Base-by-base conservation (phyloP, 257 asterid species). In the Nyctanthes arbortristis region DNA sequence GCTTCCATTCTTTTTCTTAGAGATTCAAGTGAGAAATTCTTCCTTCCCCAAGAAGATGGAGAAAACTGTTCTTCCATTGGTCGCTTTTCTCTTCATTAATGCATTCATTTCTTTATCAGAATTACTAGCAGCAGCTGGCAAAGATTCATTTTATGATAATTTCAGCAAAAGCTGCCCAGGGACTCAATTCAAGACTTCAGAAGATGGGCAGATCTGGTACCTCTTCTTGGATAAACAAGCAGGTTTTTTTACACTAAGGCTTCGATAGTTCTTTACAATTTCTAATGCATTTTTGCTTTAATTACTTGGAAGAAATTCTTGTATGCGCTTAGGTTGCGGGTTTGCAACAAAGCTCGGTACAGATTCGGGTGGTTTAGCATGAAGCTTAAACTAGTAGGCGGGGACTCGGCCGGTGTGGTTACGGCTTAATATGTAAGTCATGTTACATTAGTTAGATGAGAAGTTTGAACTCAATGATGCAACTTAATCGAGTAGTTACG, bases 331-430 rank as follows among this genome's bases (percentile, higher is more conserved):
- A 92, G 98, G 97, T 4, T 93, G 98, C 63, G 98, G 98, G 57
- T 93, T 93, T 74, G 71, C 78, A 66, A 93, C 98, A 16, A 93
- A 85, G 75, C 75, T 90, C 82, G 72, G 7, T 93, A 91, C 80
- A 81, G 98, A 81, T 93, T 88, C 83, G 98, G 98, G 49, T 93
- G 98, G 98, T 93, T 89, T 7, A 93, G 98, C 86, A 93, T 91
- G 97, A 93, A 87, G 67, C 85, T 93, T 12, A 87, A 84, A 65
- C 79, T 93, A n/a, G 97, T 84, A 13, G 96, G 90, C 7, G 97
- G 96, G 13, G 96, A 93, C 80, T 88, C 98, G 28, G 98, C 98
- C 65, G 98, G 98, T 49, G 97, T 93, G 5, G 98, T 93, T 8
- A 93, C 98, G 14, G 99, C 99, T 39, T 93, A 85, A 74, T 93